A percentile compares a stretch with the other conserved stretches of the same genome.
Evolutionary conservation across 257 asterid genomes (phyloP).

Genomic region (Ballota nigra): DNA sequence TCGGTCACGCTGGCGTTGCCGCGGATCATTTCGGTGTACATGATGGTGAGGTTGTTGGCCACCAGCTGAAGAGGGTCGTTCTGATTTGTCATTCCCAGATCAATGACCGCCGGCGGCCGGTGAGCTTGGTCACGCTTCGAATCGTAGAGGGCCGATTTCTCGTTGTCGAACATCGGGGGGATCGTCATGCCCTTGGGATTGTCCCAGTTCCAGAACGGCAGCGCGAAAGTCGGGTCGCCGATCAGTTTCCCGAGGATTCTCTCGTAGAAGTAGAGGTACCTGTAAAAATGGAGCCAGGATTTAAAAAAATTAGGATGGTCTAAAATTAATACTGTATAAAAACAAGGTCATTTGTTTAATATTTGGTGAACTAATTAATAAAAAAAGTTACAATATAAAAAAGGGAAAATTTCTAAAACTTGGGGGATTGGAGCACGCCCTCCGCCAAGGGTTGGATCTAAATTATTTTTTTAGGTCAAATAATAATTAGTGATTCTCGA

Average conservation of each 20-base stretch:
- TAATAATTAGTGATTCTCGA: too few relatives aligned
- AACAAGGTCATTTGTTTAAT: too few relatives aligned
- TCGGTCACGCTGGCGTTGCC: too few relatives aligned
- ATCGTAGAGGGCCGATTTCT: conserved; percentile 36
- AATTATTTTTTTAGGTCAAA: too few relatives aligned
- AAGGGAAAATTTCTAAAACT: too few relatives aligned
- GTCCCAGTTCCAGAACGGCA: not conserved
- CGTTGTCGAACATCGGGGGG: conserved; percentile 31
- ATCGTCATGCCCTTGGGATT: conserved; percentile 8
- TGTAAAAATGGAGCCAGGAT: too few relatives aligned
- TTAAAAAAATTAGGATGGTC: too few relatives aligned
- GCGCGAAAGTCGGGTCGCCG: conserved; percentile 15
- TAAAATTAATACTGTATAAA: too few relatives aligned
- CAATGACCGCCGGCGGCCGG: conserved; percentile 21
- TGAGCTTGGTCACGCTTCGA: conserved; percentile 29
- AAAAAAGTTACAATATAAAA: too few relatives aligned
- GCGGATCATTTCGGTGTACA: not conserved
- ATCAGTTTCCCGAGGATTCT: conserved; percentile 37
- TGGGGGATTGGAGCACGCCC: too few relatives aligned
- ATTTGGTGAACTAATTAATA: too few relatives aligned
- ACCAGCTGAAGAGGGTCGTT: not conserved
- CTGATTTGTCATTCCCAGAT: not conserved
- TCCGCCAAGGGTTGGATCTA: too few relatives aligned
- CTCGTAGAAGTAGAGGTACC: conserved; percentile 48
- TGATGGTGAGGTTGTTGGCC: not conserved